These are phyloP conservation scores for Pulveroboletus ravenelii DNA, from an alignment of 768 basidiomycete species.

Conservation along the genomic window DNA sequence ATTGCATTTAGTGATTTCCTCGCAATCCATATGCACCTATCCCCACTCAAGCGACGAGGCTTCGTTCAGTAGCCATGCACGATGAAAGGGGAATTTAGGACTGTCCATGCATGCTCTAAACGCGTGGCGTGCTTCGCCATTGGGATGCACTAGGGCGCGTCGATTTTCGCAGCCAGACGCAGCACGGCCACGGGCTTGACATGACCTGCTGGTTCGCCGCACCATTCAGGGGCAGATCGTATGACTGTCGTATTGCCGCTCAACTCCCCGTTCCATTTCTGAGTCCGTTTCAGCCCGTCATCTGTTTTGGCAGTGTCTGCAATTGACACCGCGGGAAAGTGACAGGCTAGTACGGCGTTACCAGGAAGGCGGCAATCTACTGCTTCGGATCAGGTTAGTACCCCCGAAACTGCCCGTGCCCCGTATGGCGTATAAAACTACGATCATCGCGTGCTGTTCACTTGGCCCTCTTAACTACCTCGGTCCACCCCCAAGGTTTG, in stretches of 20 bases:
- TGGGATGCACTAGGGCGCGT: too few relatives aligned
- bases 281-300: conserved; percentile 4
- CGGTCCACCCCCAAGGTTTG: not conserved
- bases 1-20: conserved; percentile 13
- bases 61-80: not conserved
- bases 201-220: not conserved
- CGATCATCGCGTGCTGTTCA: too few relatives aligned
- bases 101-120: too few relatives aligned
- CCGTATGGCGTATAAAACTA: conserved; percentile 15
- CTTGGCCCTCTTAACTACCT: not conserved
- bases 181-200: too few relatives aligned
- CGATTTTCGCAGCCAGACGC: too few relatives aligned
- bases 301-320: conserved; percentile 17
- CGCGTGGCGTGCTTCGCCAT: too few relatives aligned
- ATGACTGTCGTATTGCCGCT: not conserved
- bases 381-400: conserved; percentile 1
- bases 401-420: too few relatives aligned
- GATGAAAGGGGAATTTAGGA: not conserved
- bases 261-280: not conserved
- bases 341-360: not conserved
- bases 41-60: conserved; percentile 24
- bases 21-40: conserved; percentile 20
- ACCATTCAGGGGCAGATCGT: too few relatives aligned
- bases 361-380: too few relatives aligned
- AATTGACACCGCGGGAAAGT: conserved; percentile 2